Conservation (phyloP, 2,329 filamentous ascomycete species). For the Remersonia thermophila region DNA sequence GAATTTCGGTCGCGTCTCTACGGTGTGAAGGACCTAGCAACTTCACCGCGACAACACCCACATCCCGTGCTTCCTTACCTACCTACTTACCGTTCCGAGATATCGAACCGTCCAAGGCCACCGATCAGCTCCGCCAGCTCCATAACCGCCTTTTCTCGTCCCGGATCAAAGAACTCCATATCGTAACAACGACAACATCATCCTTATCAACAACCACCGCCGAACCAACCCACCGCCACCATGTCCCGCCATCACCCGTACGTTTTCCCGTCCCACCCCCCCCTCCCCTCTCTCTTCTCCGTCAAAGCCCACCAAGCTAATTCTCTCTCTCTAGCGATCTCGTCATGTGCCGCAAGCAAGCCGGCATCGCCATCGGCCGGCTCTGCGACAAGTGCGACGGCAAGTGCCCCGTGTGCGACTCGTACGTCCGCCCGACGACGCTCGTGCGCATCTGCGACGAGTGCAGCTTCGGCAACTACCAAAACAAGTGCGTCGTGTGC, state of each 20-base stretch:
- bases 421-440: slow-evolving; percentile 94
- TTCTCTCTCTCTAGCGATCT: slow-evolving; percentile 54
- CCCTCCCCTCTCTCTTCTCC: slow-evolving; percentile 3
- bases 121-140: no score
- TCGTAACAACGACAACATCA: no score
- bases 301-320: no score
- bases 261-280: slow-evolving; percentile 26
- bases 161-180: no score
- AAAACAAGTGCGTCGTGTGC: slow-evolving; percentile 99
- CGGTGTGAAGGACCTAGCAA: no score
- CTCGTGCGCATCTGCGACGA: slow-evolving; percentile 98
- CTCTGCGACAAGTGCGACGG: slow-evolving; percentile 99
- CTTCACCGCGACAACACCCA: no score
- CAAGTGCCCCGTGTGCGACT: slow-evolving; percentile 98
- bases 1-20: no score
- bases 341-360: slow-evolving; percentile 98
- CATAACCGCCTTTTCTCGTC: no score
- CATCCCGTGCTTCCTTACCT: no score
- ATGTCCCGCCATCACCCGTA: slow-evolving; percentile 95
- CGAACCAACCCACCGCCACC: slow-evolving; percentile 5
- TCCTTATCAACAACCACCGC: no score
- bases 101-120: no score
- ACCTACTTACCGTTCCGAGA: no score
- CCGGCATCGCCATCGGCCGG: slow-evolving; percentile 93
- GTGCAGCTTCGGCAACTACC: slow-evolving; percentile 98